Evolutionary conservation across 805 yeast species (phyloP), one percentile per base, ranked within the genome.

Genomic region (Yarrowia osloensis): DNA sequence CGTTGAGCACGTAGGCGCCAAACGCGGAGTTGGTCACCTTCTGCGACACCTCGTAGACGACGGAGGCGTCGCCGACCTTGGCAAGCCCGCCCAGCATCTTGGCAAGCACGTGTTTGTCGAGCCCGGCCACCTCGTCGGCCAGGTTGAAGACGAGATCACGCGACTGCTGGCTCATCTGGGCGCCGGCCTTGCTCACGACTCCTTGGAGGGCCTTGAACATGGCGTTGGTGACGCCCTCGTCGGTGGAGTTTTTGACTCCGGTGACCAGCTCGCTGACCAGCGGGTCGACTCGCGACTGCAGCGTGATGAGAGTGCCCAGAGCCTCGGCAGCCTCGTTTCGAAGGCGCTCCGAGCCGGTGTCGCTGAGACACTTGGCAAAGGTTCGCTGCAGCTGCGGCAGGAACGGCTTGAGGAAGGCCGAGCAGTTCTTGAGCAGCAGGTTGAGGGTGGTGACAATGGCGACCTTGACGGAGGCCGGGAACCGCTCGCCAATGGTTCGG

Each of bases 311-410:
- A 11, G 93, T 86, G 65, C 97, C 97, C 71, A 95, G 80, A 0
- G 97, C 98, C 70, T 82, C 84, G 31, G 97, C 98, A 15, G 99
- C 97, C 70, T 96, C 85, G 7, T 86, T 77, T 71, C 98, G 84
- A 73, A 95, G 81, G 9, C 84, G 78, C 62, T 89, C 96, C 72
- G 88, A 89, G 1, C 84, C 73, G 2, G 84, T 73, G 78, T 95
- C 99, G 63, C 91, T 84, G 71, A 95, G 81, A 1, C 97, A 90
- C 75, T 96, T 89, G 47, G 94, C 97, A 79, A 95, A 95, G 0
- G 99, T 95, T 76, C 99, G 85, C 79, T 95, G 99, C 71, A 95
- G 83, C 80, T 95, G 99, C 9, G 99, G 99, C 77, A 95, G 86
- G 77, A 95, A 95, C 17, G 99, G 99, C 74, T 94, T 86, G 77